Percentiles rank a stretch among this genome's conserved stretches.
Conservation (phyloP, 2,329 filamentous ascomycete species). For the Colletotrichum sansevieriae region DNA sequence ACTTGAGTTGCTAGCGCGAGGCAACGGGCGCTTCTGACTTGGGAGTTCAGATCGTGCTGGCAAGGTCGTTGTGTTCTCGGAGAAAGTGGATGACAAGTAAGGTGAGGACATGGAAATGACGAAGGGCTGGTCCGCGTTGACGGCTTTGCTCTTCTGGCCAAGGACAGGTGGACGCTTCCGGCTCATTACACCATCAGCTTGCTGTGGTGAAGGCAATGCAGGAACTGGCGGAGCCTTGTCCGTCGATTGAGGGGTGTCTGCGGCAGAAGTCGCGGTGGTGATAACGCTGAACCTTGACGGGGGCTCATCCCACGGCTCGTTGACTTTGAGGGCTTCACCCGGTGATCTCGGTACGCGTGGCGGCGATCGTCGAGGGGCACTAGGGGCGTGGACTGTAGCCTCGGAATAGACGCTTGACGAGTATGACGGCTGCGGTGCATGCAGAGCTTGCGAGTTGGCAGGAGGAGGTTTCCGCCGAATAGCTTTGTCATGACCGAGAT, state of each 20-base stretch:
- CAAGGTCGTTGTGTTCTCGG: conserved; percentile 36
- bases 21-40: conserved; percentile 34
- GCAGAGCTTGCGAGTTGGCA: conserved; percentile 42
- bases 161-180: conserved; percentile 53
- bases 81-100: conserved; percentile 48
- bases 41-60: conserved; percentile 36
- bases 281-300: conserved; percentile 74
- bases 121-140: conserved; percentile 46
- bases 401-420: conserved; percentile 50
- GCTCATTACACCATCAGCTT: conserved; percentile 54
- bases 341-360: neutral
- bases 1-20: conserved; percentile 22
- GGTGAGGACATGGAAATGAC: conserved; percentile 52
- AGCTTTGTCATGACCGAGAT: conserved; percentile 48
- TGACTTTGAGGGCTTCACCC: conserved; percentile 19
- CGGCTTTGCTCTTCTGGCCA: conserved; percentile 42
- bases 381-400: conserved; percentile 37
- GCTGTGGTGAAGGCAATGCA: conserved; percentile 53
- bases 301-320: conserved; percentile 63
- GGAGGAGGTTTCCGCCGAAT: conserved; percentile 62
- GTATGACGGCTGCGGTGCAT: conserved; percentile 44
- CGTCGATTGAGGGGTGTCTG: conserved; percentile 55
- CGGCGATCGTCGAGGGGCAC: conserved; percentile 44
- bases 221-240: conserved; percentile 54
- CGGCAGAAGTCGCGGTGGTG: conserved; percentile 68